A percentile compares a stretch with the other conserved stretches of the same genome.
phyloP scores from a whole-genome alignment of 2,329 filamentous ascomycete genomes.

The Cladosporium sp. region DNA sequence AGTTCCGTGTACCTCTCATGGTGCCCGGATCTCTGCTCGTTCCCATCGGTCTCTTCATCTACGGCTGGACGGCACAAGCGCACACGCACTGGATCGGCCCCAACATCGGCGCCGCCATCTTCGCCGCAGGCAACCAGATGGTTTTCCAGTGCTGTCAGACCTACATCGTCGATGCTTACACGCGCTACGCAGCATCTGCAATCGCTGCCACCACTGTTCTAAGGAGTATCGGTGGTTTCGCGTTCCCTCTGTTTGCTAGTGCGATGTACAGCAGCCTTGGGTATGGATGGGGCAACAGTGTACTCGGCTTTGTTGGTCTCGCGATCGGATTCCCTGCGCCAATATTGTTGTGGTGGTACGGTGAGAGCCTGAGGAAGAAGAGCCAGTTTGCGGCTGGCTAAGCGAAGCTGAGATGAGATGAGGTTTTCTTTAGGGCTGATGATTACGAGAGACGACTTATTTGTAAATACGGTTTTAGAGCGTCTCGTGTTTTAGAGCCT shows the following conservation, averaged over 20 bases:
- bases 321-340: slow-evolving; percentile 49
- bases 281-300: slow-evolving; percentile 49
- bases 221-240: slow-evolving; percentile 53
- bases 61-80: slow-evolving; percentile 55
- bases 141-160: slow-evolving; percentile 58
- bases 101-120: slow-evolving; percentile 55
- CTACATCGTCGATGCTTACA: slow-evolving; percentile 57
- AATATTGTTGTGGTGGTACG: slow-evolving; percentile 42
- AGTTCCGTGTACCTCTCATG: slow-evolving; percentile 50
- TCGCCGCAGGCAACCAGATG: slow-evolving; percentile 53
- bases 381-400: slow-evolving; percentile 33
- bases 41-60: slow-evolving; percentile 54
- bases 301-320: slow-evolving; percentile 54
- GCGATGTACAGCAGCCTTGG: slow-evolving; percentile 46
- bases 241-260: slow-evolving; percentile 58
- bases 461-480: slow-evolving; percentile 1
- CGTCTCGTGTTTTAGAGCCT: background rate
- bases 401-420: background rate
- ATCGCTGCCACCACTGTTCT: slow-evolving; percentile 54
- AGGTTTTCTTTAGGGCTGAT: background rate
- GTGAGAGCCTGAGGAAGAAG: slow-evolving; percentile 33
- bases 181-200: slow-evolving; percentile 45
- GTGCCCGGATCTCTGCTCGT: slow-evolving; percentile 52
- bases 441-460: slow-evolving; percentile 12
- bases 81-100: slow-evolving; percentile 56